Evolutionary conservation across 1,139 yeast genomes (phyloP), one percentile per base, ranked within the genome.

Genomic region (Scheffersomyces cryptocercus): DNA sequence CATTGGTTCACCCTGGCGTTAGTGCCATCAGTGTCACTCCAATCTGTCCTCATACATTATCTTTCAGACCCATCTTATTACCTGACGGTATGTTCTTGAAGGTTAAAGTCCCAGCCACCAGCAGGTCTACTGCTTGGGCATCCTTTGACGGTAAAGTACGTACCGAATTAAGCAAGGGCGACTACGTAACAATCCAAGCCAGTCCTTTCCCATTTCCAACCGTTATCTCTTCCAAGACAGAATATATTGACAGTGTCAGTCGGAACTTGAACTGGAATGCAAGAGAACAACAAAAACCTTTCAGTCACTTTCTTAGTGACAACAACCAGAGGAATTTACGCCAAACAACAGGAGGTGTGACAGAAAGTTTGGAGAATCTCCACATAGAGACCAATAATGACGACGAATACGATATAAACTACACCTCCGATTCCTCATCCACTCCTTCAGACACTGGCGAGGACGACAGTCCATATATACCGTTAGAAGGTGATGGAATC

Each of bases 1-100:
- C 95, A 0, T 72, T 89, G 40, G 95, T 89, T 2, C 96, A 89
- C 55, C 96, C 97, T 0, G 88, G 88, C 26, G 95, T 89, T 11
- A 84, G 89, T 53, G 95, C 96, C 7, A 86, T 89, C 35, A 83
- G 90, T 45, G 89, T 89, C 3, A 89, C 97, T 0, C 97, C 97
- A 0, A 88, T 89, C 48, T 89, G 97, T 59, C 98, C 97, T 0
- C 96, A 89, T 55, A 88, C 96, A 0, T 72, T 89, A 37, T 87
- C 95, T 3, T 89, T 89, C 66, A 74, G 97, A 53, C 97, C 97
- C 1, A 86, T 89, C 45, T 72, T 89, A 45, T 69, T 89, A 29
- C 97, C 97, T 0, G 96, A 88, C 58, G 85, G 93, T 7, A 88
- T 88, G 90, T 75, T 79, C 33, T 67, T 89, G 48, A 85, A 81